phyloP scores from a whole-genome alignment of 2,329 filamentous ascomycete genomes.

The Pseudogymnoascus sp. region DNA sequence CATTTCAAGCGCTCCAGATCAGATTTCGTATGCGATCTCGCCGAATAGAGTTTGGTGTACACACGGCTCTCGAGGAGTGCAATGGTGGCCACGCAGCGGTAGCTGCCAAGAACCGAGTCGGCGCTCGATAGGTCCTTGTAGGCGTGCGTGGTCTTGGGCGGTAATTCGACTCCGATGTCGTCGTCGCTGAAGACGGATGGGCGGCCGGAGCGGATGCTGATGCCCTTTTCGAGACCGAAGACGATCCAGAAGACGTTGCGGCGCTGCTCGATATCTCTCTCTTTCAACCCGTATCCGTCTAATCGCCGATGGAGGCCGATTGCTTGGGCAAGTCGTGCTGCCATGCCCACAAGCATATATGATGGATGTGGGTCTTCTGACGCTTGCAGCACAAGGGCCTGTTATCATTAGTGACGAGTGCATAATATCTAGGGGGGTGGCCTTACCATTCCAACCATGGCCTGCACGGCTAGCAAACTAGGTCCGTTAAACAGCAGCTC shows the following conservation, averaged over 20 bases:
- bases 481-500: slow-evolving; percentile 17
- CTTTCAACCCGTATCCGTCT: slow-evolving; percentile 13
- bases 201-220: slow-evolving; percentile 15
- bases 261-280: slow-evolving; percentile 16
- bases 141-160: slow-evolving; percentile 14
- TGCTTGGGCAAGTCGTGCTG: slow-evolving; percentile 15
- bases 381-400: slow-evolving; percentile 9
- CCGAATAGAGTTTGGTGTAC: slow-evolving; percentile 21
- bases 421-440: not conserved
- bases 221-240: slow-evolving; percentile 17
- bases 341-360: slow-evolving; percentile 16
- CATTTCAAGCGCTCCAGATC: slow-evolving; percentile 16
- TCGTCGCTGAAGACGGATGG: slow-evolving; percentile 22
- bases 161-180: slow-evolving; percentile 21
- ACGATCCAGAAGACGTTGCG: slow-evolving; percentile 22
- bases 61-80: slow-evolving; percentile 19
- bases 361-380: slow-evolving; percentile 15
- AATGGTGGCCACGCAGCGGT: slow-evolving; percentile 12
- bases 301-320: slow-evolving; percentile 20
- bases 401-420: not conserved
- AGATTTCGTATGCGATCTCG: slow-evolving; percentile 19
- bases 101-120: slow-evolving; percentile 1
- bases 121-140: slow-evolving; percentile 10
- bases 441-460: slow-evolving; percentile 17
- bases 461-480: slow-evolving; percentile 20